Evolutionary conservation across 2,329 filamentous ascomycete genomes (phyloP).

Genomic region (Diaporthe sp.): DNA sequence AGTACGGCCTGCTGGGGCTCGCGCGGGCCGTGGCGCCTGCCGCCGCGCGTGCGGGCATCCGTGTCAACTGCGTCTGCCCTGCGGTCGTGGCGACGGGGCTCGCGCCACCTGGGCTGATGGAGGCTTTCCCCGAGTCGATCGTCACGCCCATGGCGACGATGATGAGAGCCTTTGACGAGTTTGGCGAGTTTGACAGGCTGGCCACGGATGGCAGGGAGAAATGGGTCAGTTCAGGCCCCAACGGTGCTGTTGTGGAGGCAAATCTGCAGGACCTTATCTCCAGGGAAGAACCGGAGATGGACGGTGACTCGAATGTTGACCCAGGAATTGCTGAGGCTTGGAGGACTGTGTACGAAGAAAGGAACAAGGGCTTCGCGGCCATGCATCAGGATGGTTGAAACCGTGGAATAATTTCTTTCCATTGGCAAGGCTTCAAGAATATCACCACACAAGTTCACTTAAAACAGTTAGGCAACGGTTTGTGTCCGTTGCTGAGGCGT

Average conservation of each 20-base stretch:
- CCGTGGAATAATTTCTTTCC: no score
- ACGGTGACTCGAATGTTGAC: background rate
- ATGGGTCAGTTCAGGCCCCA: constrained; percentile 13
- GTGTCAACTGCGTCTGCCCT: constrained; percentile 24
- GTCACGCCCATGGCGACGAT: constrained; percentile 23
- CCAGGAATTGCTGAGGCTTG: background rate
- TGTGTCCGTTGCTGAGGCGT: background rate
- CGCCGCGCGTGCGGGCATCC: background rate
- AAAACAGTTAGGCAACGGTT: background rate
- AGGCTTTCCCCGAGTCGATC: background rate
- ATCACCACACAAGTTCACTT: background rate
- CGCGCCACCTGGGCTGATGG: constrained; percentile 8
- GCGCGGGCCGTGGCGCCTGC: constrained; percentile 4
- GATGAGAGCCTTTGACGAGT: constrained; percentile 21
- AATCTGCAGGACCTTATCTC: constrained; percentile 14
- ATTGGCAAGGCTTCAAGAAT: background rate
- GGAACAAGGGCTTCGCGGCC: constrained; percentile 14
- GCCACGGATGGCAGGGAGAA: background rate
- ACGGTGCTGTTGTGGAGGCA: background rate
- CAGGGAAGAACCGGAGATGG: background rate
- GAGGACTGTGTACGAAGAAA: background rate
- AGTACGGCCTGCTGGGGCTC: constrained; percentile 14
- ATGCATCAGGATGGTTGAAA: background rate
- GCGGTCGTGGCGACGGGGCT: constrained; percentile 21
- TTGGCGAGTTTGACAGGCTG: constrained; percentile 23